Evolutionary conservation across 306 rosid species (phyloP).

Genomic region (Vigna radiata): DNA sequence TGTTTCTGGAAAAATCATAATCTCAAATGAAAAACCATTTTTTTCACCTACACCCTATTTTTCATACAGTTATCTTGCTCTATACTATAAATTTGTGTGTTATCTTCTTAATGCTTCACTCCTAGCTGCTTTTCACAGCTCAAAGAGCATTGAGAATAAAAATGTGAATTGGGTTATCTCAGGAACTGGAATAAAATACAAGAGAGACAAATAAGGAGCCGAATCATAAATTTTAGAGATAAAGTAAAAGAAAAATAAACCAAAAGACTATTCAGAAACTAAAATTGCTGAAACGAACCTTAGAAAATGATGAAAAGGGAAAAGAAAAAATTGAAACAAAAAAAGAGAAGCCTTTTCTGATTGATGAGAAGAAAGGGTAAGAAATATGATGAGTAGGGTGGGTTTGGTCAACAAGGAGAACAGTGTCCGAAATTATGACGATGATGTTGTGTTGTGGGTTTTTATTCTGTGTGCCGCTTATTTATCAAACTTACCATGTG

Average conservation of each 20-base stretch:
- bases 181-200: not conserved
- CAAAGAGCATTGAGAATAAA: not conserved
- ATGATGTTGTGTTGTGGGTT: not conserved
- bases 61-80: not conserved
- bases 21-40: not conserved
- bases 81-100: not conserved
- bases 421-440: not conserved
- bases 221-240: conserved; percentile 11
- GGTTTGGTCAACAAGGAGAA: not conserved
- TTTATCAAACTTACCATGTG: not conserved
- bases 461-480: not conserved
- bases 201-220: not conserved
- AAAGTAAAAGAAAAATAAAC: too few relatives aligned
- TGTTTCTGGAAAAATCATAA: not conserved
- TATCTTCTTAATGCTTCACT: not conserved
- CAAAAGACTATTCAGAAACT: not conserved
- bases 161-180: not conserved
- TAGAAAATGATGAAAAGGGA: not conserved
- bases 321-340: not conserved
- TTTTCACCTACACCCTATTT: not conserved
- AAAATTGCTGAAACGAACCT: not conserved
- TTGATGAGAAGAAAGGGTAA: not conserved
- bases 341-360: not conserved
- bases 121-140: not conserved
- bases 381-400: not conserved